Evolutionary conservation across 371 early-diverging fungal genomes (phyloP).

Genomic region (Lichtheimia ornata): DNA sequence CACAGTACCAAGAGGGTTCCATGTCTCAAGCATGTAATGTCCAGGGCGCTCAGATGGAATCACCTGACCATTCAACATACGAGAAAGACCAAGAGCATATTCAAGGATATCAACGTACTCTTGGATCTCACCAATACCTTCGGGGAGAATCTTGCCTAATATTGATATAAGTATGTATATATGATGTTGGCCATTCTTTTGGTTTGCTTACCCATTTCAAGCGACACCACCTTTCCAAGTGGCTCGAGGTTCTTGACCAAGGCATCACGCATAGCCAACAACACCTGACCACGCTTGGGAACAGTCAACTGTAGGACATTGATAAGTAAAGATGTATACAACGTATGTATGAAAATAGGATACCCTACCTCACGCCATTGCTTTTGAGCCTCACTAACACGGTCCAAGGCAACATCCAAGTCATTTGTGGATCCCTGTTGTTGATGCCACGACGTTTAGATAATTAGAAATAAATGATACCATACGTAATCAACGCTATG

Average conservation of each 20-base stretch:
- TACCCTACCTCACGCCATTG: conserved; percentile 69
- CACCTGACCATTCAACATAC: conserved; percentile 86
- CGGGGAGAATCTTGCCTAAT: conserved; percentile 81
- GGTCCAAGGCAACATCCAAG: conserved; percentile 51
- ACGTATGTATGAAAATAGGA: neutral
- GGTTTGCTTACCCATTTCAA: conserved; percentile 82
- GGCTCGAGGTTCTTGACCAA: conserved; percentile 74
- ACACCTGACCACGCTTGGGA: conserved; percentile 91
- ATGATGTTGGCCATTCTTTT: too few relatives aligned
- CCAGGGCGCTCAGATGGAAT: conserved; percentile 94
- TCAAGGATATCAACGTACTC: conserved; percentile 96
- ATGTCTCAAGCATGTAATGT: conserved; percentile 95
- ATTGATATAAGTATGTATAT: neutral
- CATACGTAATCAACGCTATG: too few relatives aligned
- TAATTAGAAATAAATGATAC: too few relatives aligned
- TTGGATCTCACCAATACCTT: conserved; percentile 97
- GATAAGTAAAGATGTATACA: neutral
- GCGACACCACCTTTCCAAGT: conserved; percentile 83
- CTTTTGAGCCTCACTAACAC: conserved; percentile 65
- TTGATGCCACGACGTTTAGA: neutral
- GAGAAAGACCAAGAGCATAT: conserved; percentile 88
- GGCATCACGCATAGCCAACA: conserved; percentile 91
- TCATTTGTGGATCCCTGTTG: conserved; percentile 52
- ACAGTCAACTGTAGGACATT: conserved; percentile 69
- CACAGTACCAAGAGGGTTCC: conserved; percentile 93